Evolutionary conservation across 139 green algal species (phyloP).

Genomic region (Chlamydomonas incerta): DNA sequence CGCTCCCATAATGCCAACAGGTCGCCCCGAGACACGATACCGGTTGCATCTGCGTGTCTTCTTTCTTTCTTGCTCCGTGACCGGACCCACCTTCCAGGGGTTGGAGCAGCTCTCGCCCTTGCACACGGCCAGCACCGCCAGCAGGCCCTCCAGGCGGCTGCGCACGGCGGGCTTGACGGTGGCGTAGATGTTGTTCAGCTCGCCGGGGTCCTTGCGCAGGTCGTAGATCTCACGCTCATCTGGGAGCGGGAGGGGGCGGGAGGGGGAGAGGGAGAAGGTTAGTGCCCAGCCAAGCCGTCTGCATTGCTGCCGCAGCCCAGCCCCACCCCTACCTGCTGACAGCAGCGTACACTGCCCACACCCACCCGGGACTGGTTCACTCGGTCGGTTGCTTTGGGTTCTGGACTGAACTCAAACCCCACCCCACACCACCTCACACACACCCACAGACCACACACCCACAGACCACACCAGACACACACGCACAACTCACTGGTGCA

Average conservation of each 20-base stretch:
- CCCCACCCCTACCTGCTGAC: no score
- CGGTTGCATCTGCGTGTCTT: no score
- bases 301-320: no score
- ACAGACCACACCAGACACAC: no score
- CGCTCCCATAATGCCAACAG: no score
- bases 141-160: conserved; percentile 29
- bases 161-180: neutral
- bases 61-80: neutral
- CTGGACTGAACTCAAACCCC: no score
- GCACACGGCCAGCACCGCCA: conserved; percentile 44
- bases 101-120: conserved; percentile 20
- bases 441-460: neutral
- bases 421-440: no score
- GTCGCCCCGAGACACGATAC: no score
- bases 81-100: conserved; percentile 32
- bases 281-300: no score
- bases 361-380: no score
- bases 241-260: neutral
- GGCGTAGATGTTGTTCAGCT: conserved; percentile 24
- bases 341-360: no score
- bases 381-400: no score
- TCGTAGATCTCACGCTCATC: conserved; percentile 43
- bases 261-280: neutral
- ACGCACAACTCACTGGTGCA: conserved; percentile 27
- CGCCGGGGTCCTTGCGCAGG: conserved; percentile 22